Evolutionary conservation across 2,329 filamentous ascomycete genomes (phyloP), one percentile per base, ranked within the genome.

Genomic region (Gnomoniopsis smithogilvyi): DNA sequence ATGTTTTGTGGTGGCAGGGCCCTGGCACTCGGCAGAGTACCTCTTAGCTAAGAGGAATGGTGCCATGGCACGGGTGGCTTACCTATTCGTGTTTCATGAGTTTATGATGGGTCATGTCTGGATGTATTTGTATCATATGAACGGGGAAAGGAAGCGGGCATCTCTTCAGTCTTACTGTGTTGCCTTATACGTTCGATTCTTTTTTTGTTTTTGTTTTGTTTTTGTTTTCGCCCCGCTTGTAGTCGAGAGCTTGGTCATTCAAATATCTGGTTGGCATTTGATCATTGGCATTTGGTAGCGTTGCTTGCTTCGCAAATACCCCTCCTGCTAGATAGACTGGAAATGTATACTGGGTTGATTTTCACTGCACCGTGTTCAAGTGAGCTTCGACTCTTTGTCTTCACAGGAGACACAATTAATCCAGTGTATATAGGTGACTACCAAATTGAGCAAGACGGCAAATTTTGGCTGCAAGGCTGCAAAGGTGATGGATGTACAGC

Each of bases 271-370:
- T 24, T 26, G 49, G 41, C 34, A 50, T 43, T 2, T 36, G 51
- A 34, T 38, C 30, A 19, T 2, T 17, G 34, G 34, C 41, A 34
- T 26, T 51, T 14, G 21, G 10, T 46, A 14, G 46, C 6, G 15
- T 48, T 45, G 26, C 43, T 47, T 10, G 2, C 17, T 43, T 36
- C 36, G 46, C 36, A 62, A 59, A 59, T 62, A 62, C 56, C 60
- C 59, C 38, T 54, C 34, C 15, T 21, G 49, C 56, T 59, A 53
- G 50, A 56, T 53, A 62, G 10, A 38, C 10, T 38, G 15, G 56
- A 62, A 34, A 36, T 55, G 26, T 38, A n/a, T n/a, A n/a, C n/a
- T n/a, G n/a, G n/a, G n/a, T n/a, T n/a, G n/a, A n/a, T n/a, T n/a
- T n/a, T n/a, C n/a, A n/a, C n/a, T n/a, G n/a, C n/a, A n/a, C n/a